Evolutionary conservation across 768 basidiomycete species (phyloP).

Genomic region (Termitomyces sp.): DNA sequence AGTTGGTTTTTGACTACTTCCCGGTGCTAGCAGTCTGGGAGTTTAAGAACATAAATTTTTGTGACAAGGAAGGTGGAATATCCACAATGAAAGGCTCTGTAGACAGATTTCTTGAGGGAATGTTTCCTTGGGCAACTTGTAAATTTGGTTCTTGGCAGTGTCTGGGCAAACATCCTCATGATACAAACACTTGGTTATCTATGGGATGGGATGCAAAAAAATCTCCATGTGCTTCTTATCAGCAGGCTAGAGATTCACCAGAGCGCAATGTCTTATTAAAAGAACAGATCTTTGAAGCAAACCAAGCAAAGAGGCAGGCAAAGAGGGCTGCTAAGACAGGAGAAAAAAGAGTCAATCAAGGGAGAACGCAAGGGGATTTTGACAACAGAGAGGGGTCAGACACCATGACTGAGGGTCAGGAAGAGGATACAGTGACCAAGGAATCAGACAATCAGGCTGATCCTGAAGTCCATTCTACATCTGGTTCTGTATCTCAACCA

Average conservation of each 20-base stretch:
- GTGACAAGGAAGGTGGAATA: neutral
- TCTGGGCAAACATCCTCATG: neutral
- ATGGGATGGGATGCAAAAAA: neutral
- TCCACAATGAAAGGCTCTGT: neutral
- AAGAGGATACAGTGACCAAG: too few relatives aligned
- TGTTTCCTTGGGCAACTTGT: neutral
- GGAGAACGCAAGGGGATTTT: too few relatives aligned
- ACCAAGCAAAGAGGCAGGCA: too few relatives aligned
- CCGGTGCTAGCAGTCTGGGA: neutral
- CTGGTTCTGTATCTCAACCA: too few relatives aligned
- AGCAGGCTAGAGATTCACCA: neutral
- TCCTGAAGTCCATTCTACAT: too few relatives aligned
- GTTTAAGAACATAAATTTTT: constrained; percentile 1
- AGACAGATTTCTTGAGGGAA: neutral
- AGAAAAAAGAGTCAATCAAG: too few relatives aligned
- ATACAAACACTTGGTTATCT: neutral
- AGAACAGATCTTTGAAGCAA: neutral
- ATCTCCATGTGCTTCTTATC: neutral
- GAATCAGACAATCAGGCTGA: too few relatives aligned
- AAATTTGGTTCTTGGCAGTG: neutral
- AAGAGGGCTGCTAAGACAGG: too few relatives aligned
- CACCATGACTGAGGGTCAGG: too few relatives aligned
- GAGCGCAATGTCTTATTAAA: neutral
- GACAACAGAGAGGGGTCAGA: too few relatives aligned
- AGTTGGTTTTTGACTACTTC: neutral